Evolutionary conservation across 2,329 filamentous ascomycete genomes (phyloP), one percentile per base, ranked within the genome.

Genomic region (Fusarium sp.): DNA sequence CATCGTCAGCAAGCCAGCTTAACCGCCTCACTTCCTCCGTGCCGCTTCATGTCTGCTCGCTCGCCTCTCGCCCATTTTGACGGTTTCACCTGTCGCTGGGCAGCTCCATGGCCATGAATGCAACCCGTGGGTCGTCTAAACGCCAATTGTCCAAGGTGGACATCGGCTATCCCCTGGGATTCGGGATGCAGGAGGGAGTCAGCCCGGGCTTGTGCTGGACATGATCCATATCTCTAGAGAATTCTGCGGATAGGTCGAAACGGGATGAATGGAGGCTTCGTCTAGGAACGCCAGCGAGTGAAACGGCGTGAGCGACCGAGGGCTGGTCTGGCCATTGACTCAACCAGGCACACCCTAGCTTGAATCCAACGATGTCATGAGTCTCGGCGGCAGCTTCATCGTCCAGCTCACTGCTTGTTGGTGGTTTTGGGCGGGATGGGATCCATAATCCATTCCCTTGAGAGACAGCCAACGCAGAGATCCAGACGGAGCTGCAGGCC

Each of bases 11-110:
- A 68, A 63, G 60, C 38, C 64, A 69, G 57, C 66, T 70, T 74
- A 76, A 66, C 73, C 76, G 73, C 76, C 76, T 78, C 76, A 76
- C 71, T 74, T 75, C 50, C 37, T 67, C 69, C 40, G 38, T 50
- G 57, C 65, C 45, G 66, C 52, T 68, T 60, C 58, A 47, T 27
- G 71, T 50, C 22, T 61, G 64, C 50, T 71, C 47, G 33, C 37
- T 72, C 32, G 35, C 52, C 47, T 63, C 43, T 72, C 50, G 62
- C 40, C 67, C 66, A 54, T 69, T 57, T 27, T 50, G 17, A 60
- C 37, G 52, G 68, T 74, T 72, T 74, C 65, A 66, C 64, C 33
- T 61, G 63, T 35, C 68, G 50, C 47, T 20, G 58, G 54, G 50
- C 62, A 69, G 38, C 57, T 74, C 68, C 71, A 56, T 65, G 67